Base-by-base conservation (phyloP, 257 asterid genomes). In the Salvia rosmarinus region DNA sequence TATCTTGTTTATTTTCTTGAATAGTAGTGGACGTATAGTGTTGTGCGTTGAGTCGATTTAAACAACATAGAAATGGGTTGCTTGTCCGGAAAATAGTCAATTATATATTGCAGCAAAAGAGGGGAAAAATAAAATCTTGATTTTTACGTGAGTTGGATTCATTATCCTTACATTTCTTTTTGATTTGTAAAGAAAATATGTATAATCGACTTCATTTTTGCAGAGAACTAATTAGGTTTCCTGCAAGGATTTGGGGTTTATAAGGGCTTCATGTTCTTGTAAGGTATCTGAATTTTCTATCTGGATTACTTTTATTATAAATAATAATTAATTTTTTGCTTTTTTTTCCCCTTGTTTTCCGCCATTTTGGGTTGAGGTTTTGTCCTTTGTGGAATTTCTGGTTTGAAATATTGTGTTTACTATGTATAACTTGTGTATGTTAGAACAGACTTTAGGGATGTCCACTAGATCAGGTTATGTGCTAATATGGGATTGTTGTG, bases 341-440 rank as follows among this genome's bases (percentile, higher is more conserved):
- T 21, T 56, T 17, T n/a, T 75, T 25, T n/a, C n/a, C 57, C 71
- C 79, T 57, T 71, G 40, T 67, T 67, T 74, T 71, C 64, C 55
- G 64, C 19, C 34, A 19, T 16, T 17, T 73, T 52, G 71, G 44
- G 61, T 34, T 39, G 61, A 40, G 67, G 19, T 78, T 72, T 78
- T 81, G 80, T 78, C 80, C 71, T 62, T 72, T 46, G 17, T 64
- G 77, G 59, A 44, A 58, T 25, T 25, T 25, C 30, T 25, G 30
- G 30, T 25, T 25, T 25, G 30, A 25, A 25, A 25, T 25, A 25
- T 25, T 25, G 30, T 25, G 30, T 25, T 25, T 25, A 25, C 30
- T 25, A 25, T 25, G 30, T 25, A 25, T 25, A 25, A 25, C 30
- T 25, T 25, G 30, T 25, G 30, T 25, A 25, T 25, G 30, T 25